Evolutionary conservation across 2,329 filamentous ascomycete species (phyloP).

Genomic region (Colletotrichum abscissum): DNA sequence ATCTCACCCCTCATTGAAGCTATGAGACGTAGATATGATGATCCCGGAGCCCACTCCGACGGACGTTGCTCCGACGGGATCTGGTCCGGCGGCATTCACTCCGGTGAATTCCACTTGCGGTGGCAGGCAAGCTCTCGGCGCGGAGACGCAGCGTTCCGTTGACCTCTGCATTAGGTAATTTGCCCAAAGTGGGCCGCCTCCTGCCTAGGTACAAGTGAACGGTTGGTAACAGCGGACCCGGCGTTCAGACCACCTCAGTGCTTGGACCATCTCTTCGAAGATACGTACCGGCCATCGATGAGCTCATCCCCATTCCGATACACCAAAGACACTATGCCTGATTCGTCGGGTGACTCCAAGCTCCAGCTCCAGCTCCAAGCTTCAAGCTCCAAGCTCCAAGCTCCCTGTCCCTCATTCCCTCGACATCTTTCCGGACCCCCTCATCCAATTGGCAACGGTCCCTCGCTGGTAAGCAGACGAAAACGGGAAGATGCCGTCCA

Average conservation of each 20-base stretch:
- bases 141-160: background rate
- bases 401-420: slow-evolving; percentile 2
- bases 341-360: background rate
- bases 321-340: background rate
- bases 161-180: background rate
- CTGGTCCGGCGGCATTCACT: no score
- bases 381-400: slow-evolving; percentile 30
- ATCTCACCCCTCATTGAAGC: no score
- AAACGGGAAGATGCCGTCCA: slow-evolving; percentile 14
- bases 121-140: background rate
- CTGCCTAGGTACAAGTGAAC: no score
- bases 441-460: slow-evolving; percentile 8
- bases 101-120: background rate
- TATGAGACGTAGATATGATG: no score
- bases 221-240: background rate
- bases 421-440: slow-evolving; percentile 3
- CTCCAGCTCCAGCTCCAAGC: background rate
- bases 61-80: background rate
- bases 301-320: background rate
- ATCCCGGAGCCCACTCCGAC: no score
- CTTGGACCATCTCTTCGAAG: background rate
- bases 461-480: background rate
- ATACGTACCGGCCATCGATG: background rate
- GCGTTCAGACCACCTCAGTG: background rate
- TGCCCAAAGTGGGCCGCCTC: background rate